Conservation (phyloP, 2,329 filamentous ascomycete genomes). For the Chalara sp. region DNA sequence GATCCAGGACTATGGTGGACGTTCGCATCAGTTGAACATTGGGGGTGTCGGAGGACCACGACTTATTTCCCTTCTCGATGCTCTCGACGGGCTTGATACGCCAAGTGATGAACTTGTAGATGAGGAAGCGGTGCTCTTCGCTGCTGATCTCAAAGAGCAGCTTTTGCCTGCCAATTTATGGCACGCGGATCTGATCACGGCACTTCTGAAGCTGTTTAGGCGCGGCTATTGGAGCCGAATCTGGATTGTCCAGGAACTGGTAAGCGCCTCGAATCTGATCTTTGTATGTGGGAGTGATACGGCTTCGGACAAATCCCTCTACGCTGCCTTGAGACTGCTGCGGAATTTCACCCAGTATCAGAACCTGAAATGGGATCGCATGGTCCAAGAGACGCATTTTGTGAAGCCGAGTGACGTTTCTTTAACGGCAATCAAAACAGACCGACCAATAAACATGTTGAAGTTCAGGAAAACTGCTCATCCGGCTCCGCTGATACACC, state of each 20-base stretch:
- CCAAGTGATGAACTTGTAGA: background rate
- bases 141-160: background rate
- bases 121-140: background rate
- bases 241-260: background rate
- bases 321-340: constrained; percentile 8
- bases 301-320: background rate
- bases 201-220: background rate
- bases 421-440: too few species aligned
- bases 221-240: background rate
- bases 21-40: background rate
- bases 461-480: too few species aligned
- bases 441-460: too few species aligned
- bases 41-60: background rate
- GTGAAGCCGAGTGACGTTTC: too few species aligned
- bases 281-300: constrained; percentile 4
- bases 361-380: constrained; percentile 1
- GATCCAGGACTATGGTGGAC: background rate
- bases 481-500: too few species aligned
- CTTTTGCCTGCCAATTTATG: background rate
- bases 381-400: constrained; percentile 11
- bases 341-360: constrained; percentile 10
- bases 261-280: background rate
- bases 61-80: background rate
- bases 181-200: background rate
- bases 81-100: background rate